Conservation (phyloP, 2,329 filamentous ascomycete genomes). For the Colletotrichum magnum region DNA sequence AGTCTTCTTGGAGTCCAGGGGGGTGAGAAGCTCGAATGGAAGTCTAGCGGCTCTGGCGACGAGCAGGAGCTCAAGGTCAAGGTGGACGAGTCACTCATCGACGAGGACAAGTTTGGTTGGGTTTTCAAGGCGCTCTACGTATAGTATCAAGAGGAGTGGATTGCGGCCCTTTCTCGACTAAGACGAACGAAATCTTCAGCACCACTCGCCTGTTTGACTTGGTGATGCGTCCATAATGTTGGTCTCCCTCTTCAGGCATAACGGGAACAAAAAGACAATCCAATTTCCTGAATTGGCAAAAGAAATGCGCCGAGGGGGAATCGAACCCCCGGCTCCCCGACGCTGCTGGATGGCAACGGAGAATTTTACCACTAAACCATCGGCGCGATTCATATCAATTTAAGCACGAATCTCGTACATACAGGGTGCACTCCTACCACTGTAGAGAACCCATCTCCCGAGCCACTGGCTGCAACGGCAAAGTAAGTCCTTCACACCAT, state of each 20-base stretch:
- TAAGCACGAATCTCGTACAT: rapidly evolving
- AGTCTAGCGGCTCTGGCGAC: conserved; percentile 33
- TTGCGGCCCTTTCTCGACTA: no score
- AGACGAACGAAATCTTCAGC: no score
- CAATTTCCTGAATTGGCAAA: not conserved
- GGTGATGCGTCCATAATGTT: not conserved
- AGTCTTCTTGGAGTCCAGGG: conserved; percentile 58
- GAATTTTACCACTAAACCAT: conserved; percentile 41
- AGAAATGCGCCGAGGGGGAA: conserved; percentile 27
- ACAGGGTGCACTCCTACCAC: rapidly evolving
- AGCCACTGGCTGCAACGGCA: not conserved
- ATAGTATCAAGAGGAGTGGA: not conserved
- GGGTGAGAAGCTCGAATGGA: conserved; percentile 35
- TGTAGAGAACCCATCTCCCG: no score
- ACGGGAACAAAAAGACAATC: not conserved
- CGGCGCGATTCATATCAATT: not conserved
- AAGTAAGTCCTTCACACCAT: no score
- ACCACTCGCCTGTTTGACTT: no score
- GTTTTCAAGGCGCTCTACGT: conserved; percentile 47
- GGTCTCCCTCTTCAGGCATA: no score
- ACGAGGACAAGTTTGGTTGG: conserved; percentile 57
- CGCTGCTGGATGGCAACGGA: conserved; percentile 35
- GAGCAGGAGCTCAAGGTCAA: conserved; percentile 41
- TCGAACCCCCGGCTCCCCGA: conserved; percentile 36
- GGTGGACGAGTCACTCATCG: conserved; percentile 46